Base-by-base conservation (phyloP, 2,329 filamentous ascomycete species). In the Clarireedia sp. region DNA sequence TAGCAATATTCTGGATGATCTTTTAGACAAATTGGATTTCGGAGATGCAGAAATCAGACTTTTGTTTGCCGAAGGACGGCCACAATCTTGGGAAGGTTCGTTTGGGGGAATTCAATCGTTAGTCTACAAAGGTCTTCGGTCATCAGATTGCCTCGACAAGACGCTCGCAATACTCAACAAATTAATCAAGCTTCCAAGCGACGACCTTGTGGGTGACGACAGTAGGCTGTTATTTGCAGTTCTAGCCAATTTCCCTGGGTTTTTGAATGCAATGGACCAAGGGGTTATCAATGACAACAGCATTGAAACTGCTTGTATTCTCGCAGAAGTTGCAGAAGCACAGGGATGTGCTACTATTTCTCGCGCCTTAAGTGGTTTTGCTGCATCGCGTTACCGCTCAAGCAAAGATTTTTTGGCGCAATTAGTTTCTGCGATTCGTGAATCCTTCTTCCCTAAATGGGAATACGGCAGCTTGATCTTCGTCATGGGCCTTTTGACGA, bases 101-200 rank as follows among this genome's bases (percentile, higher is more conserved):
- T 97, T 97, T 64, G 86, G 94, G 58, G 94, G 95, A 2, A 74
- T 99, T 8, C 89, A 96, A 60, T 81, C 85, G 3, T 73, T 97
- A 46, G 78, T 96, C 0, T 92, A 96, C 74, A 97, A 97, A 69
- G 95, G 94, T 0, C 73, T 97, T 26, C 85, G 92, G 54, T 99
- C 94, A 0, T 91, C 90, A 0, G 71, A 85, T 7, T 95, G 90
- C 57, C 81, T 95, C 60, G 84, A 90, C 36, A 79, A 85, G 46
- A 90, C 90, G 1, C 74, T 99, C 44, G 78, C 82, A 49, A 83
- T 89, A 1, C 78, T 99, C 54, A 85, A 95, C 64, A 85, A 83
- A 64, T 77, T 99, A 5, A 83, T 92, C 54, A 80, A 81, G 37
- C 75, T 97, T 8, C 90, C 91, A 0, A 87, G 84, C 51, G 90